Evolutionary conservation across 768 basidiomycete genomes (phyloP).

Genomic region (Boletales sp.): DNA sequence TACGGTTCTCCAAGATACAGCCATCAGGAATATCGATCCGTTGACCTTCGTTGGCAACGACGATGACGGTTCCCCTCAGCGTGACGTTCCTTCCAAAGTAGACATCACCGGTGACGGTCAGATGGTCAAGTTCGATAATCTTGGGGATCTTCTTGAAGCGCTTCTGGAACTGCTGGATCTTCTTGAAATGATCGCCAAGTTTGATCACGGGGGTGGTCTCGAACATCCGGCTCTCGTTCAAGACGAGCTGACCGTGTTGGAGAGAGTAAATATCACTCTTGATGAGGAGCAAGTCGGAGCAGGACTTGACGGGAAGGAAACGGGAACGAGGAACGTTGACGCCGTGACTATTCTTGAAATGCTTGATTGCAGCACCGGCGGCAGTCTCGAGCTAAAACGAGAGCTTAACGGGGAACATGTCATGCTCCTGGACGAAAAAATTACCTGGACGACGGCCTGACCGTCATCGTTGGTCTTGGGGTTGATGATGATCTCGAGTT

Average conservation of each 20-base stretch:
- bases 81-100: constrained; percentile 64
- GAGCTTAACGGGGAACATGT: neutral
- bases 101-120: constrained; percentile 69
- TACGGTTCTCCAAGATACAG: constrained; percentile 65
- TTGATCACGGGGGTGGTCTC: constrained; percentile 69
- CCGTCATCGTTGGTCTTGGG: constrained; percentile 68
- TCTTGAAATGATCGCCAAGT: constrained; percentile 76
- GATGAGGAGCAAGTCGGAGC: constrained; percentile 63
- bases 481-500: constrained; percentile 81
- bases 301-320: constrained; percentile 65
- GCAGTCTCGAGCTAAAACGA: constrained; percentile 61
- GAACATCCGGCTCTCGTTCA: constrained; percentile 59
- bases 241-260: constrained; percentile 63
- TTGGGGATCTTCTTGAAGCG: constrained; percentile 74
- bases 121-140: constrained; percentile 70
- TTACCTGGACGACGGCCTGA: constrained; percentile 63
- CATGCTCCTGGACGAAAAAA: neutral
- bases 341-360: constrained; percentile 62
- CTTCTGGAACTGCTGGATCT: constrained; percentile 67
- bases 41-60: constrained; percentile 76
- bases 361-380: constrained; percentile 73
- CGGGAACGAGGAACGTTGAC: constrained; percentile 72
- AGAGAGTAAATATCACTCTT: constrained; percentile 69
- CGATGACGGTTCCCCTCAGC: constrained; percentile 63
- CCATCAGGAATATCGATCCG: constrained; percentile 76